Conservation (phyloP, 176 grass and related monocot species). For the Coix lacrymajobi region DNA sequence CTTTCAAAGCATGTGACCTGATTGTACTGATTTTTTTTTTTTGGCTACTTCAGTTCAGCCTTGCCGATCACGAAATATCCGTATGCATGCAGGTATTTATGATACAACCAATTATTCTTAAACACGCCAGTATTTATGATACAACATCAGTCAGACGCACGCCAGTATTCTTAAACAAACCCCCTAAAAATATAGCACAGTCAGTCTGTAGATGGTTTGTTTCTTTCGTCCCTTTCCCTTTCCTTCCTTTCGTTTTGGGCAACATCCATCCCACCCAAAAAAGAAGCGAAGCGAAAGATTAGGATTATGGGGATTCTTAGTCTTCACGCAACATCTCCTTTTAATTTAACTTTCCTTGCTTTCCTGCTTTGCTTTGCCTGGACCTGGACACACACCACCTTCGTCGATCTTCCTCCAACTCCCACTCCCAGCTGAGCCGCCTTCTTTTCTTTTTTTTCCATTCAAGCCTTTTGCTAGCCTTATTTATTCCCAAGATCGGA, state of each 20-base stretch:
- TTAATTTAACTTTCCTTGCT: not conserved
- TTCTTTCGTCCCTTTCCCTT: not conserved
- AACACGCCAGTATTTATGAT: too few species aligned
- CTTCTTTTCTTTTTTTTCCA: not conserved
- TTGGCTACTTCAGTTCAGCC: too few species aligned
- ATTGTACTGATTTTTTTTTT: too few species aligned
- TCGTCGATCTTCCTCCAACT: not conserved
- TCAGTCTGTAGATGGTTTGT: not conserved
- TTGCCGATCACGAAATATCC: too few species aligned
- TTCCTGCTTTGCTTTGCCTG: not conserved
- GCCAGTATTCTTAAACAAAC: not conserved
- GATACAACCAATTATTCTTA: not conserved
- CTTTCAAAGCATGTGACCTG: too few species aligned
- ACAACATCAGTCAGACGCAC: not conserved
- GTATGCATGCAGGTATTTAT: too few species aligned
- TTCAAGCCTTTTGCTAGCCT: not conserved
- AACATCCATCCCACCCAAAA: not conserved
- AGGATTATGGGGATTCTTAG: not conserved
- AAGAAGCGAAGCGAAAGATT: not conserved
- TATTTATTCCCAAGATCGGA: not conserved
- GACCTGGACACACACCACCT: not conserved
- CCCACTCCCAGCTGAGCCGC: not conserved
- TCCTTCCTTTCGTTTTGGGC: not conserved
- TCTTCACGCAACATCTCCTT: constrained; percentile 1
- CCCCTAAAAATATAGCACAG: not conserved